phyloP scores from a whole-genome alignment of 2,329 filamentous ascomycete genomes.

The Eutypa lata region DNA sequence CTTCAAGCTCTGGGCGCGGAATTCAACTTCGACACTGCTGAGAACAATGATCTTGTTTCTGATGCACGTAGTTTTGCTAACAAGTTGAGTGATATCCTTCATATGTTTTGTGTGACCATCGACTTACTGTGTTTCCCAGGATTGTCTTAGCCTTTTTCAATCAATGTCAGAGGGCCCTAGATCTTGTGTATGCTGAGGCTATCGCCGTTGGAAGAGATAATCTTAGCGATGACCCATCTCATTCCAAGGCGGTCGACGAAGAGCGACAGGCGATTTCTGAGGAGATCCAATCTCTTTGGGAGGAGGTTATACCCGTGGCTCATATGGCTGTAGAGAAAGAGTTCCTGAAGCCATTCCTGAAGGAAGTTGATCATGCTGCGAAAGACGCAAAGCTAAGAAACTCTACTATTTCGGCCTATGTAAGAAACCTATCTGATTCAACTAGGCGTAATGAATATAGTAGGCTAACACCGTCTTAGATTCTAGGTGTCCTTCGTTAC shows the following conservation, averaged over 20 bases:
- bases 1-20: constrained; percentile 20
- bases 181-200: constrained; percentile 16
- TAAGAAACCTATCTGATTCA: constrained; percentile 4
- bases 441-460: background rate
- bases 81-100: constrained; percentile 18
- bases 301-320: constrained; percentile 31
- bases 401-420: constrained; percentile 16
- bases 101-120: background rate
- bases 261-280: constrained; percentile 21
- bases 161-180: constrained; percentile 17
- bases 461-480: constrained; percentile 13
- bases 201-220: constrained; percentile 5
- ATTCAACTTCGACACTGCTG: constrained; percentile 10
- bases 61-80: constrained; percentile 23
- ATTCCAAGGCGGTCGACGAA: constrained; percentile 11
- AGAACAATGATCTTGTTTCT: constrained; percentile 13
- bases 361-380: constrained; percentile 6
- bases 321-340: constrained; percentile 32
- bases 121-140: constrained; percentile 10
- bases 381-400: constrained; percentile 8
- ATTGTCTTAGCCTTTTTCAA: constrained; percentile 19
- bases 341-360: constrained; percentile 22
- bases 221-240: background rate
- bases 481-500: constrained; percentile 18
- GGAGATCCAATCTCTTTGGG: constrained; percentile 31